A percentile compares a stretch with the other conserved stretches of the same genome.
These are phyloP conservation scores for Prunus armeniaca DNA, from an alignment of 306 rosid genomes.

Conservation along the genomic window DNA sequence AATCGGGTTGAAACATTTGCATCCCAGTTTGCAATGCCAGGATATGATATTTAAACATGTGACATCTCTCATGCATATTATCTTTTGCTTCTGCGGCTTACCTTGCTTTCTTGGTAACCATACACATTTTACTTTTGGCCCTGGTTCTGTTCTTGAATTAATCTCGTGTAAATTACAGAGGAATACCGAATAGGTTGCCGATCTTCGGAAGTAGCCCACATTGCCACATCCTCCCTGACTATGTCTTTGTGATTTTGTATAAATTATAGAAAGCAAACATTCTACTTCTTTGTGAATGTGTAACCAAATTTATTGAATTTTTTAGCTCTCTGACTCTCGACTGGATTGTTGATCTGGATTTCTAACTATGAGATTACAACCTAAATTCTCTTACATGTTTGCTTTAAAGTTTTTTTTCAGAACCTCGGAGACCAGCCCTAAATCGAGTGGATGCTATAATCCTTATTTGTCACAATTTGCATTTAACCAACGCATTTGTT, in stretches of 20 bases:
- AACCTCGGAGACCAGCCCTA: no score
- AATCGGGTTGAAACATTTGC: slow-evolving; percentile 75
- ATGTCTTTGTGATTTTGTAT: slow-evolving; percentile 19
- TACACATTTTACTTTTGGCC: slow-evolving; percentile 1
- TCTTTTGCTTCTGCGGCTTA: slow-evolving; percentile 13
- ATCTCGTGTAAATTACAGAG: slow-evolving; percentile 31
- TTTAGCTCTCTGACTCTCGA: not conserved
- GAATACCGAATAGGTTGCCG: slow-evolving; percentile 3
- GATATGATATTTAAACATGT: slow-evolving; percentile 55
- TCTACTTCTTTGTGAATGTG: slow-evolving; percentile 8
- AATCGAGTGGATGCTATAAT: no score
- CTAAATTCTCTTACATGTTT: no score
- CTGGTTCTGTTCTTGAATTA: not conserved
- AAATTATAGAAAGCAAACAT: slow-evolving; percentile 18
- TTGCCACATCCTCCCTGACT: not conserved
- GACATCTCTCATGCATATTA: slow-evolving; percentile 10
- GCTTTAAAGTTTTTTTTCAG: no score
- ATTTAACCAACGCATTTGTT: no score
- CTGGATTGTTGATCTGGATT: no score
- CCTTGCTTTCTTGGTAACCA: slow-evolving; percentile 25
- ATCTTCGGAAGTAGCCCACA: not conserved
- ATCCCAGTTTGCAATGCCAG: slow-evolving; percentile 86
- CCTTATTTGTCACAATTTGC: no score
- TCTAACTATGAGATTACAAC: no score
- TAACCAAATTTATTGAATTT: slow-evolving; percentile 5